Base-by-base conservation (phyloP, 202 grass and related monocot genomes). In the Dendrocalamus latiflorus region DNA sequence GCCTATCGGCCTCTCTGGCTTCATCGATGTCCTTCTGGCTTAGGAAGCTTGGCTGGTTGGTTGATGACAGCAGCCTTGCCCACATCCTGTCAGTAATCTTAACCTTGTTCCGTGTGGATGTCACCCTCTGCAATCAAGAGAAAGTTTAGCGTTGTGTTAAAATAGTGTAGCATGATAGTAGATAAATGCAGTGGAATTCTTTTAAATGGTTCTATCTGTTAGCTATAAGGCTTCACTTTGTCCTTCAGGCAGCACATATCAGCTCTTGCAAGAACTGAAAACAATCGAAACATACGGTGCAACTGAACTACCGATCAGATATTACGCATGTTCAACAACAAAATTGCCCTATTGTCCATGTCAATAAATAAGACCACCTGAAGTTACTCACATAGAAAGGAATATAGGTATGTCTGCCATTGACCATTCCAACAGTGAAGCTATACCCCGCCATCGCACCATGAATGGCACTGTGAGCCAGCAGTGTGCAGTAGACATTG, bases 381-480 rank as follows among this genome's bases (percentile, higher is more conserved):
- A 36, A 36, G 34, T 36, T 36, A 36, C 92, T 98, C 72, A 99
- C 96, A 85, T 95, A 75, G 81, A 91, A 99, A 77, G 96, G 96
- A 87, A 96, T 96, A 48, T 96, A 99, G 1, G 96, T 78, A 60
- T 99, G 96, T 47, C 96, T 89, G 72, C 96, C 96, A 44, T 99
- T 86, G 58, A 99, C 89, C 76, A 91, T 74, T 70, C 96, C 96
- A 2, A 94, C 87, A 1, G 96, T 99, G 86, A 96, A 95, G 87
- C 96, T 99, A 76, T 99, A 99, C 41, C 96, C 96, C 43, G 96
- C 96, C 96, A 99, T 99, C 59, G 96, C 96, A 75, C 93, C 96
- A 82, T 99, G 96, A 82, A 96, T 91, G 68, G 96, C 96, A 88
- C 88, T 99, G 33, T 99, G 96, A 37, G 96, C 93, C 51, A 99